Evolutionary conservation across 2,329 filamentous ascomycete species (phyloP), one percentile per base, ranked within the genome.

Genomic region (Microdochium paspali): DNA sequence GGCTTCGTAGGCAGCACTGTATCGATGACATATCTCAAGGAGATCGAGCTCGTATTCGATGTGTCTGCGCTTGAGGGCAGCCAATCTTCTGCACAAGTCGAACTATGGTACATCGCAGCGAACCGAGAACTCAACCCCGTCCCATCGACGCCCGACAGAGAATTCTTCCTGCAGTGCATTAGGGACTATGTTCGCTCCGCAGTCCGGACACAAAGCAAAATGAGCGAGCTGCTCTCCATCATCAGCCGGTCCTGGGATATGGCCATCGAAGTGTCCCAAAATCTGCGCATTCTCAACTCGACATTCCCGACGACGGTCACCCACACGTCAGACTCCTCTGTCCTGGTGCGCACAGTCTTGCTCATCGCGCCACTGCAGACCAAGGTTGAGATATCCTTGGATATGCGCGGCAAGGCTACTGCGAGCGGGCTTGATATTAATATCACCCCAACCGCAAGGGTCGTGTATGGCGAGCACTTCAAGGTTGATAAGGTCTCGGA

Each of bases 401-500:
- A 73, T 15, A 62, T 91, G 23, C 67, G 65, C 1, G 67, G 74
- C 2, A 63, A 65, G 10, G 68, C 65, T 44, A 66, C 65, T 1
- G 65, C 66, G 1, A 68, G 70, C n/a, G 72, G 74, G 3, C 66
- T 84, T 10, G 72, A 77, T 1, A 71, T 87, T 30, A 62, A 64
- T 13, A 66, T 85, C 23, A 66, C 66, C 5, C 71, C 75, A 1
- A 68, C 67, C 21, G 85, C 81, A 0, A 72, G 70, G 46, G 79
- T 90, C 1, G 70, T 89, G 2, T 93, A 93, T 60, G 87, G 87
- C 0, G 86, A 91, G 65, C 74, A 77, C 50, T 90, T 90, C 62
- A 87, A 88, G 53, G 79, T 82, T 53, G 77, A 72, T 45, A 90
- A 87, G 64, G 83, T 93, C 70, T 71, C 68, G n/a, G 84, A 88